Evolutionary conservation across 2,329 filamentous ascomycete species (phyloP).

Genomic region (Cladosporium oxysporum): DNA sequence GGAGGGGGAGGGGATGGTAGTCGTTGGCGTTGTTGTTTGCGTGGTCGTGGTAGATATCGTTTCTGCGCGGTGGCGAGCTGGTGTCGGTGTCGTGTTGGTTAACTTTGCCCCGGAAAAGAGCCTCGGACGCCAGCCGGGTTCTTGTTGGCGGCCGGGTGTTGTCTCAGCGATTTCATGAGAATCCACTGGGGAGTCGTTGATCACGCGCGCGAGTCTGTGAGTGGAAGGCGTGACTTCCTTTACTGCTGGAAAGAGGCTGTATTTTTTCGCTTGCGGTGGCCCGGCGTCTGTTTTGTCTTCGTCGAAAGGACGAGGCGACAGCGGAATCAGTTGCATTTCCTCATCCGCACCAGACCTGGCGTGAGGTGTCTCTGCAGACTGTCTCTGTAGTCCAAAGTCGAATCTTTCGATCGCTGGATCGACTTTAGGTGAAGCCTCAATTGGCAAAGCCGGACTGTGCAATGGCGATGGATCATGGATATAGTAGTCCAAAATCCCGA

Average conservation of each 20-base stretch:
- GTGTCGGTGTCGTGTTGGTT: neutral
- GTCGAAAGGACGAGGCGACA: conserved; percentile 24
- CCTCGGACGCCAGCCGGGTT: neutral
- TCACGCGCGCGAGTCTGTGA: conserved; percentile 8
- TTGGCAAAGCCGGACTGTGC: conserved; percentile 26
- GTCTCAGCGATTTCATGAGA: conserved; percentile 2
- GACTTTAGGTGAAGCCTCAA: conserved; percentile 20
- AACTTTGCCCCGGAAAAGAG: conserved; percentile 6
- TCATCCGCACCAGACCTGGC: conserved; percentile 22
- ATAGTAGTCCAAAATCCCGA: conserved; percentile 37
- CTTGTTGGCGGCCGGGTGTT: neutral
- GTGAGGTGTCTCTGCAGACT: neutral
- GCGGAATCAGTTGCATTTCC: conserved; percentile 22
- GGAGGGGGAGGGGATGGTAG: conserved; percentile 25
- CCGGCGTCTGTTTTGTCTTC: conserved; percentile 4
- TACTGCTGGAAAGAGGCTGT: conserved; percentile 33
- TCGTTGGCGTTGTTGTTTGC: conserved; percentile 10
- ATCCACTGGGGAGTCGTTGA: conserved; percentile 7
- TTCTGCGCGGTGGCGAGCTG: conserved; percentile 1
- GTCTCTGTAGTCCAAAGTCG: conserved; percentile 30
- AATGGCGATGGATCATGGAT: conserved; percentile 28
- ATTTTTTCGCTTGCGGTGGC: conserved; percentile 24
- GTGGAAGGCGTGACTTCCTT: conserved; percentile 27
- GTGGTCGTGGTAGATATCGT: conserved; percentile 3
- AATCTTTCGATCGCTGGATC: conserved; percentile 33